phyloP scores from a whole-genome alignment of 2,329 filamentous ascomycete species.

The Drechslera avenae region DNA sequence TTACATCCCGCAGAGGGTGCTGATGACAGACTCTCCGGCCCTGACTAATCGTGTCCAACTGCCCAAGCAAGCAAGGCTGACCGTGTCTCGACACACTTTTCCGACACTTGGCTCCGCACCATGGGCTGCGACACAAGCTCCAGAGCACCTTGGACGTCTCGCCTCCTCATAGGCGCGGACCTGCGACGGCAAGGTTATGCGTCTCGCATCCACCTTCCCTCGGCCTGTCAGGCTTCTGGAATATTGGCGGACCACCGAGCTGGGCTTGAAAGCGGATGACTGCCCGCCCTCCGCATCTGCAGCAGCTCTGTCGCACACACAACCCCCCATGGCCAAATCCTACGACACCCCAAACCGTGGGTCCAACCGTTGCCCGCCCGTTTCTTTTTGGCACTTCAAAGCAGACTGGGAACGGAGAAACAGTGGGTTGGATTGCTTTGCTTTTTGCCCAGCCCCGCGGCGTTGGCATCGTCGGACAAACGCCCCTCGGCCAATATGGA shows the following conservation, averaged over 20 bases:
- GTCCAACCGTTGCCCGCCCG: constrained; percentile 6
- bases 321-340: constrained; percentile 14
- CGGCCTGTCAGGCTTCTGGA: constrained; percentile 14
- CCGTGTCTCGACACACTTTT: constrained; percentile 33
- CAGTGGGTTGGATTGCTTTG: no score
- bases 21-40: constrained; percentile 19
- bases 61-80: constrained; percentile 18
- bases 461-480: no score
- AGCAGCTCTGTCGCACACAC: constrained; percentile 20
- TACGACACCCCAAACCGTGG: constrained; percentile 13
- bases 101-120: constrained; percentile 38
- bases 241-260: constrained; percentile 11
- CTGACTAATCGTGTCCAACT: constrained; percentile 39
- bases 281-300: constrained; percentile 28
- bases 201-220: constrained; percentile 31
- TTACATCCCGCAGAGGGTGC: constrained; percentile 37
- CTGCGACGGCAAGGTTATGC: constrained; percentile 25
- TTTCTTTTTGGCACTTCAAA: no score
- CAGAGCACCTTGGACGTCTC: constrained; percentile 19
- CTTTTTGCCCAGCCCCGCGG: neutral
- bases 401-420: no score
- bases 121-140: constrained; percentile 28
- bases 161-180: constrained; percentile 21
- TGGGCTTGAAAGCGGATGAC: constrained; percentile 12
- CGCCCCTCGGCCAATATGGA: neutral